A percentile compares a stretch with the other conserved stretches of the same genome.
phyloP scores from a whole-genome alignment of 768 basidiomycete species.

The Mycena filopes region DNA sequence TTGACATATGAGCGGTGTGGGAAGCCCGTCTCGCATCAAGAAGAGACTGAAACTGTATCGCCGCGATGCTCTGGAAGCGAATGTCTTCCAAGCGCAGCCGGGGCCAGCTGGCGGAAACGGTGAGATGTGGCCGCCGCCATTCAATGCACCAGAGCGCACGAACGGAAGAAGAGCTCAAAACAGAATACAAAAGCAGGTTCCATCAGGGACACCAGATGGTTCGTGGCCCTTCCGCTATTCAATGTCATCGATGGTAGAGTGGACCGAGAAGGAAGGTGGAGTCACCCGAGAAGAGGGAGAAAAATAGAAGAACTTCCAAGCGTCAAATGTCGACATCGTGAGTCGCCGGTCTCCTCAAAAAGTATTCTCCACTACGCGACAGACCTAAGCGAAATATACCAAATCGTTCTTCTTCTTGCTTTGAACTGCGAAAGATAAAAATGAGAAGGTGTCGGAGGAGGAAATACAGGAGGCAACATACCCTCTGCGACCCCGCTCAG shows the following conservation, averaged over 20 bases:
- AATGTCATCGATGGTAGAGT: not conserved
- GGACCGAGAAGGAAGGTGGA: constrained; percentile 11
- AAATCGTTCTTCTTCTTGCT: constrained; percentile 99
- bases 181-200: not conserved
- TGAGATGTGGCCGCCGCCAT: constrained; percentile 1
- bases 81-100: not conserved
- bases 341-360: not conserved
- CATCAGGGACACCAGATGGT: not conserved
- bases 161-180: not conserved
- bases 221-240: not conserved
- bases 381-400: constrained; percentile 86
- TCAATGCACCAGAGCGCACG: too few species aligned
- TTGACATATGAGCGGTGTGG: not conserved
- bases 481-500: constrained; percentile 91
- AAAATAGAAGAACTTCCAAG: not conserved
- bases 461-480: constrained; percentile 43
- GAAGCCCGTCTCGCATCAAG: not conserved
- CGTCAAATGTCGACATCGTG: not conserved
- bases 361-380: constrained; percentile 19
- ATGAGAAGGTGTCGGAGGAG: constrained; percentile 34
- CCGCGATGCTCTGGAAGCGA: not conserved
- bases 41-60: not conserved
- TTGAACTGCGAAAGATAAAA: constrained; percentile 76
- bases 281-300: constrained; percentile 3
- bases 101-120: too few species aligned